These are phyloP conservation scores for Endocalyx cinctus DNA, from an alignment of 2,329 filamentous ascomycete genomes.

Conservation along the genomic window DNA sequence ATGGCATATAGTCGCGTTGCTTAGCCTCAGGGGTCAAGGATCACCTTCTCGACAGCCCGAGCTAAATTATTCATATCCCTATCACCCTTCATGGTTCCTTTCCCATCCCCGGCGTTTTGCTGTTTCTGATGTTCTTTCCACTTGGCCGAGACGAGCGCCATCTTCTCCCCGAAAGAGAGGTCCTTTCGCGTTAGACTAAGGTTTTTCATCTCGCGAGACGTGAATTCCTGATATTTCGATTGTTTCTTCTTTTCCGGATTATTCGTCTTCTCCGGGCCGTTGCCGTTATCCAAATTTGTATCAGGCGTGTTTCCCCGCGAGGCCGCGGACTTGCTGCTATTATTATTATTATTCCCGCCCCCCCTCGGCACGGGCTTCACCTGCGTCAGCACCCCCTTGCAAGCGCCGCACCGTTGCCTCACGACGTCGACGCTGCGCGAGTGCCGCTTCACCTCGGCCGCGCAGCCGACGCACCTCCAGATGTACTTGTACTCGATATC, in stretches of 20 bases:
- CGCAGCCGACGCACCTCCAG: conserved; percentile 72
- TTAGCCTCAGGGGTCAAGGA: too few species aligned
- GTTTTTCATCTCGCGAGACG: conserved; percentile 20
- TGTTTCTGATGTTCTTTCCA: too few species aligned
- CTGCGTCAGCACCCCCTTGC: conserved; percentile 67
- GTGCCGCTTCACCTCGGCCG: conserved; percentile 73
- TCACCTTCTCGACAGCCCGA: too few species aligned
- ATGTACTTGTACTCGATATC: conserved; percentile 89
- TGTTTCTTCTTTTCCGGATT: conserved; percentile 7
- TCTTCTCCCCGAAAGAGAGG: conserved; percentile 59
- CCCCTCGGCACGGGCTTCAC: conserved; percentile 69
- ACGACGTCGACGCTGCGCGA: conserved; percentile 75
- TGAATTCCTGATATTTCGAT: not conserved
- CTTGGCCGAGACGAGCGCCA: conserved; percentile 57
- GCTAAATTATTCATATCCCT: too few species aligned
- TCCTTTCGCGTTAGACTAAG: conserved; percentile 20
- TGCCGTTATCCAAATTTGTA: conserved; percentile 4
- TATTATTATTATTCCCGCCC: too few species aligned
- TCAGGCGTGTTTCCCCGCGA: too few species aligned
- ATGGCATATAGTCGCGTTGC: too few species aligned
- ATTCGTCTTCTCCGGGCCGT: conserved; percentile 33
- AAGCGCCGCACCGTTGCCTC: conserved; percentile 72
- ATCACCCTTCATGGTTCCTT: conserved; percentile 51
- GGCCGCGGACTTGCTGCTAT: too few species aligned
- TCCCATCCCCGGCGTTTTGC: conserved; percentile 27